Conservation (phyloP, 805 yeast genomes). For the Candida manassasensis region DNA sequence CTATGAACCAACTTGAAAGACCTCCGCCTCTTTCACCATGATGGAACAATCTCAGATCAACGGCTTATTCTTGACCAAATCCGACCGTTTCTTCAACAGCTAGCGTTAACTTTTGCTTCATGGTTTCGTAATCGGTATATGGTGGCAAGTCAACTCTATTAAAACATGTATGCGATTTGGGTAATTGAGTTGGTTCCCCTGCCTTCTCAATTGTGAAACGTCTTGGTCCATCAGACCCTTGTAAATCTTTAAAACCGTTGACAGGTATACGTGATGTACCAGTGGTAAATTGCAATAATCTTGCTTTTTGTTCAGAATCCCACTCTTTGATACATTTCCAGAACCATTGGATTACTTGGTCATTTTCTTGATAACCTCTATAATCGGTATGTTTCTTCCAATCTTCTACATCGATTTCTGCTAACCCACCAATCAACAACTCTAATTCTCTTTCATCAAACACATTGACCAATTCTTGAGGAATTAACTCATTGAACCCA, state of each 20-base stretch:
- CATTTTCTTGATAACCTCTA: slow-evolving; percentile 94
- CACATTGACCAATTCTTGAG: slow-evolving; percentile 93
- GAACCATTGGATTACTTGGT: slow-evolving; percentile 97
- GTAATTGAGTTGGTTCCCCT: slow-evolving; percentile 88
- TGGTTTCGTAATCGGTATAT: slow-evolving; percentile 73
- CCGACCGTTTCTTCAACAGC: slow-evolving; percentile 99
- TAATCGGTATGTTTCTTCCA: slow-evolving; percentile 99
- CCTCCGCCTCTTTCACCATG: too few relatives aligned
- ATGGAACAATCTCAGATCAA: background rate
- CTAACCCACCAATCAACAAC: slow-evolving; percentile 94
- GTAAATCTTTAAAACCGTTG: slow-evolving; percentile 96
- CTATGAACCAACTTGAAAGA: too few relatives aligned
- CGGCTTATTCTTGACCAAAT: slow-evolving; percentile 84
- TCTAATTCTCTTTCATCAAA: slow-evolving; percentile 98
- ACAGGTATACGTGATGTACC: slow-evolving; percentile 99
- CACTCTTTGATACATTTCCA: slow-evolving; percentile 91
- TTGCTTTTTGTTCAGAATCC: slow-evolving; percentile 96
- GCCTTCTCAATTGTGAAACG: slow-evolving; percentile 98
- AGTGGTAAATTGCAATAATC: slow-evolving; percentile 93
- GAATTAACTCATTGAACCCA: slow-evolving; percentile 96
- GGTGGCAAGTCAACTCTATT: slow-evolving; percentile 98
- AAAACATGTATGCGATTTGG: slow-evolving; percentile 98
- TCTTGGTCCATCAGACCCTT: slow-evolving; percentile 99
- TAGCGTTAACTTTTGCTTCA: slow-evolving; percentile 85
- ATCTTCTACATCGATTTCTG: slow-evolving; percentile 96